Evolutionary conservation across 139 green algal genomes (phyloP), one percentile per base, ranked within the genome.

Genomic region (Coelastrella sp.): DNA sequence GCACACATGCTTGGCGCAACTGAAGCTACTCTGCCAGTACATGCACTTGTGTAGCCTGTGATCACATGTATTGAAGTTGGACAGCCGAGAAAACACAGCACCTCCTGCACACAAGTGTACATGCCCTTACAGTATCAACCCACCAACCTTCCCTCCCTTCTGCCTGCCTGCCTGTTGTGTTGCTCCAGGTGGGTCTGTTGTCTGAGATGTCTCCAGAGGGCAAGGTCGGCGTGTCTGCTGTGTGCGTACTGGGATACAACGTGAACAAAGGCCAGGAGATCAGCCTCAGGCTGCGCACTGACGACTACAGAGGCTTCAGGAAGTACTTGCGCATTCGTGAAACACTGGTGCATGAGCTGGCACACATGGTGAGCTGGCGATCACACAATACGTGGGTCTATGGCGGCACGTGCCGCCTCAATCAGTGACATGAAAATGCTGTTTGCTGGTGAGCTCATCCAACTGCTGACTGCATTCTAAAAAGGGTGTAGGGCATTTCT

Each of bases 261-360:
- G 87, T 95, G 57, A 99, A 99, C 92, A 78, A 58, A 24, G 87
- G 87, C 49, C 93, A 96, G 89, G 95, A 97, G 89, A 98, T 99
- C 73, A 92, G 84, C 79, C 91, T 99, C 87, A 92, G 97, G 17
- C 94, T 99, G 88, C 93, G 97, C 35, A 99, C 97, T 6, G 96
- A 99, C 84, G 96, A 99, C 87, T 91, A 97, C 7, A 88, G 84
- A 70, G 96, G 96, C 24, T 97, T 97, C 83, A 90, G 95, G 35
- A 96, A 96, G 87, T 97, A 96, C 87, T 65, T 94, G 19, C 63
- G 85, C 24, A 98, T 99, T 20, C 73, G 94, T 0, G 93, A 97
- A 85, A 99, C 97, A 10, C 92, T 99, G 57, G 81, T 97, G 74
- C 97, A 99, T 89, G 96, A 98, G 93, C 91, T 98, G 70, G 92